Percentiles rank a stretch among this genome's conserved stretches.
Evolutionary conservation across 768 basidiomycete genomes (phyloP).

Genomic region (Mycena vitilis): DNA sequence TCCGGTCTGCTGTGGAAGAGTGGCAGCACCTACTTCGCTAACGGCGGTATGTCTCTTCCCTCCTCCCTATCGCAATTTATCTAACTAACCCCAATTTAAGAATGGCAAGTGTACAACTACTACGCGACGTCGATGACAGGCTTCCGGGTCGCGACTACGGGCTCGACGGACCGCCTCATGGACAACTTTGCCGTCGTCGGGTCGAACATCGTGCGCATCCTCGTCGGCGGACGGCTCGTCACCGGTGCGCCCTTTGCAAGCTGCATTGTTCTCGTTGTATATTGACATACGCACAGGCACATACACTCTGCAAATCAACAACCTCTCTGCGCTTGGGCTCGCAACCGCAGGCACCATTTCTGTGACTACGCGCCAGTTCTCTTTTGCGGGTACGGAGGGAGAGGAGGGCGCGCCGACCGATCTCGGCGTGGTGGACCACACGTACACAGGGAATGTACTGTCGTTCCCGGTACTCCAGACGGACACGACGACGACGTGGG

Average conservation of each 20-base stretch:
- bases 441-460: slow-evolving; percentile 36
- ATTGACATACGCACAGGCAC: slow-evolving; percentile 19
- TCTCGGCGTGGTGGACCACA: slow-evolving; percentile 35
- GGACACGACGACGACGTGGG: slow-evolving; percentile 38
- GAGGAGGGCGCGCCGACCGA: slow-evolving; percentile 34
- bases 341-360: slow-evolving; percentile 36
- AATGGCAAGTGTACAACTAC: slow-evolving; percentile 40
- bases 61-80: too few species aligned
- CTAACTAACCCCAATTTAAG: neutral
- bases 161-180: slow-evolving; percentile 37
- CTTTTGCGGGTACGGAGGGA: slow-evolving; percentile 30
- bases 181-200: slow-evolving; percentile 39
- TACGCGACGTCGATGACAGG: slow-evolving; percentile 39
- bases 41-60: slow-evolving; percentile 30
- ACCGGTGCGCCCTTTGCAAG: slow-evolving; percentile 24
- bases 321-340: slow-evolving; percentile 35
- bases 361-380: slow-evolving; percentile 36
- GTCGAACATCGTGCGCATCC: slow-evolving; percentile 37
- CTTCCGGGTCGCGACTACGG: slow-evolving; percentile 35
- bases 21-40: slow-evolving; percentile 37
- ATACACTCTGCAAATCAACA: slow-evolving; percentile 34
- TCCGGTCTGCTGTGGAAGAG: slow-evolving; percentile 37
- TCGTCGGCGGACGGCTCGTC: slow-evolving; percentile 39
- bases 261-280: too few species aligned
- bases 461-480: slow-evolving; percentile 39